Percentiles rank a stretch among this genome's conserved stretches.
Evolutionary conservation across 2,329 filamentous ascomycete genomes (phyloP).

Genomic region (Fonsecaea monophora): DNA sequence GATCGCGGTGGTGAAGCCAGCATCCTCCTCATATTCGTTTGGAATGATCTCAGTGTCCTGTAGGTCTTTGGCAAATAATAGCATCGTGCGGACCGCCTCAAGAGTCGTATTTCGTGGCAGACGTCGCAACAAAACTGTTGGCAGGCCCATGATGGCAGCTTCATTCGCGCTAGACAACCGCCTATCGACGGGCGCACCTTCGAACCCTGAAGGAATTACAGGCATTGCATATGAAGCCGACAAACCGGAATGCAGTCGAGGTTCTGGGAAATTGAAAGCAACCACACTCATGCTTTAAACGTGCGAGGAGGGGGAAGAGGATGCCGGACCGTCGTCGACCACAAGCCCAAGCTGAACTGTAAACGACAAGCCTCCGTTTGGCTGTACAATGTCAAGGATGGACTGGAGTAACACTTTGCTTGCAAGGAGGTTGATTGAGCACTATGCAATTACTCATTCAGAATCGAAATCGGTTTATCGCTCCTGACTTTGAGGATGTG

Average conservation of each 20-base stretch:
- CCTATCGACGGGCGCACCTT: slow-evolving; percentile 31
- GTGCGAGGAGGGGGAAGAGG: slow-evolving; percentile 10
- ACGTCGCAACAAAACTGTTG: slow-evolving; percentile 63
- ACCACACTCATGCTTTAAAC: slow-evolving; percentile 30
- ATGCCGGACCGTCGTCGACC: slow-evolving; percentile 12
- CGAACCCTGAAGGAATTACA: slow-evolving; percentile 26
- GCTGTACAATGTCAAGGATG: slow-evolving; percentile 5
- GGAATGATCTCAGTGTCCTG: slow-evolving; percentile 65
- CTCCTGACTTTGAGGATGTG: slow-evolving; percentile 12
- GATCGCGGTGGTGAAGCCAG: slow-evolving; percentile 63
- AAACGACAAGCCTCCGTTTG: background rate
- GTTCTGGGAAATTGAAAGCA: slow-evolving; percentile 29
- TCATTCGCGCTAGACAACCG: slow-evolving; percentile 40
- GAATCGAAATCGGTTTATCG: slow-evolving; percentile 1
- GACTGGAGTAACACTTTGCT: background rate
- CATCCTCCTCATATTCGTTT: slow-evolving; percentile 62
- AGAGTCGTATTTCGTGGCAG: slow-evolving; percentile 64
- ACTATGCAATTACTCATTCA: background rate
- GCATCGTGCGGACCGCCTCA: slow-evolving; percentile 66
- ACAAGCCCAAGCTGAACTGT: slow-evolving; percentile 14
- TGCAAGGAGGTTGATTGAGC: background rate
- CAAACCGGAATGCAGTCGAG: slow-evolving; percentile 28
- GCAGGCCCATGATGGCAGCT: slow-evolving; percentile 27
- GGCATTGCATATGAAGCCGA: slow-evolving; percentile 29
- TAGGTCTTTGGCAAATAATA: slow-evolving; percentile 70